These are phyloP conservation scores for Neurospora sp. DNA, from an alignment of 495 filamentous ascomycete genomes.

Conservation along the genomic window DNA sequence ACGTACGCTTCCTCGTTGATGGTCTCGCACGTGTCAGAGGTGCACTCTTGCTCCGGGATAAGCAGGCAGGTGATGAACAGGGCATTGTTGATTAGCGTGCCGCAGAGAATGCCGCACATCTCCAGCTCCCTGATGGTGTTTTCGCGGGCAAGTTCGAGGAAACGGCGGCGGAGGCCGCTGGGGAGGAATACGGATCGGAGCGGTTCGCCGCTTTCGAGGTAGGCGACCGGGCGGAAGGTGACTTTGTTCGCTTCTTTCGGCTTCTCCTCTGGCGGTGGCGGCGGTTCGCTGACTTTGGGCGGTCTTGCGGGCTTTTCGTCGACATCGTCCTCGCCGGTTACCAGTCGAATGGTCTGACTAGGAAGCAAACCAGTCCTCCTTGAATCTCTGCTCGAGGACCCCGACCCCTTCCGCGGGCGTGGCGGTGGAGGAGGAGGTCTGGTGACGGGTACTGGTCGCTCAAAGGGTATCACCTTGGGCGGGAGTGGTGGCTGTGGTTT, in stretches of 20 bases:
- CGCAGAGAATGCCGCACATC: conserved; percentile 90
- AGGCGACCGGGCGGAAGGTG: conserved; percentile 77
- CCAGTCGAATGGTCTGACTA: background rate
- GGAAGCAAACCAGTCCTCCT: background rate
- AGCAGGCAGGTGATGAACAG: conserved; percentile 80
- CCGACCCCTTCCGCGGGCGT: conserved; percentile 18
- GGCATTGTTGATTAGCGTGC: conserved; percentile 82
- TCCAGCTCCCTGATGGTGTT: conserved; percentile 80
- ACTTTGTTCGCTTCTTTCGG: conserved; percentile 18
- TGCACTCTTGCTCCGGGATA: conserved; percentile 83
- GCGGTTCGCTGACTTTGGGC: background rate
- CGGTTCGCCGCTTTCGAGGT: conserved; percentile 77
- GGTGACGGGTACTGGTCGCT: background rate
- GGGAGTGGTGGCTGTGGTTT: conserved; percentile 31
- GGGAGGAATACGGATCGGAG: conserved; percentile 85
- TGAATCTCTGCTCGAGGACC: background rate
- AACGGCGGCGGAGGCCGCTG: conserved; percentile 55
- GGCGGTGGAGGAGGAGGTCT: conserved; percentile 5
- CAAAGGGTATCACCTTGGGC: conserved; percentile 28
- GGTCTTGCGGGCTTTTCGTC: background rate
- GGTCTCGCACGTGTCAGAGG: conserved; percentile 88
- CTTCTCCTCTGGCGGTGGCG: conserved; percentile 20
- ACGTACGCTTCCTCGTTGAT: conserved; percentile 74
- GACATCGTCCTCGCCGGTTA: background rate
- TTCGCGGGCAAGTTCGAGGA: conserved; percentile 57